These are phyloP conservation scores for Ogataea methanolica DNA, from an alignment of 805 yeast genomes.

Conservation along the genomic window DNA sequence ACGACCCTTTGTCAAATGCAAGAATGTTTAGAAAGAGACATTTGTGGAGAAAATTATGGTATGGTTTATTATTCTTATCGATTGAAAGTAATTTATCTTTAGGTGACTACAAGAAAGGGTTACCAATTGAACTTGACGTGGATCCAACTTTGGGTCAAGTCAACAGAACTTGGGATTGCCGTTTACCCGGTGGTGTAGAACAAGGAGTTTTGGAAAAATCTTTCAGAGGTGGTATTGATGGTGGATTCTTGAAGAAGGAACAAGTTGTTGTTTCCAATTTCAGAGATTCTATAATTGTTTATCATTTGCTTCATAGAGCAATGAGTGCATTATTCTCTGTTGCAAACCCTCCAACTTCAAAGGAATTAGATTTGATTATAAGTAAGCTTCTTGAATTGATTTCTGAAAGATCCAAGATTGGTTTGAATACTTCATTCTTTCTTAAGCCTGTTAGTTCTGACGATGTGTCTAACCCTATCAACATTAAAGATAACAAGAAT, in stretches of 20 bases:
- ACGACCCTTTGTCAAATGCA: conserved; percentile 27
- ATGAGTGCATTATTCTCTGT: conserved; percentile 34
- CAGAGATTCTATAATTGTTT: conserved; percentile 42
- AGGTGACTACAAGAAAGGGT: conserved; percentile 34
- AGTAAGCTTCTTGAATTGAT: conserved; percentile 26
- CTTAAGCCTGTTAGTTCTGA: conserved; percentile 9
- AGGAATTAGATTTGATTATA: conserved; percentile 26
- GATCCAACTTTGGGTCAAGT: conserved; percentile 31
- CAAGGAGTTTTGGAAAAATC: conserved; percentile 32
- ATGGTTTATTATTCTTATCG: conserved; percentile 29
- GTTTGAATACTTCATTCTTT: conserved; percentile 22
- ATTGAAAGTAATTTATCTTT: conserved; percentile 31
- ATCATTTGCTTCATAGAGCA: conserved; percentile 36
- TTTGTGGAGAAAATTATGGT: conserved; percentile 39
- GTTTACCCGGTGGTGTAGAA: conserved; percentile 35
- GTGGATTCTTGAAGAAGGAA: conserved; percentile 31
- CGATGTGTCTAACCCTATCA: conserved; percentile 5
- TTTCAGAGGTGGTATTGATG: conserved; percentile 21
- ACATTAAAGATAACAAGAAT: conserved; percentile 13
- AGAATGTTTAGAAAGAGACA: conserved; percentile 32
- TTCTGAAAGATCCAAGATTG: conserved; percentile 26
- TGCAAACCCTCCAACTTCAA: conserved; percentile 31
- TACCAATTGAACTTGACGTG: conserved; percentile 33
- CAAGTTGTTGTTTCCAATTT: conserved; percentile 44
- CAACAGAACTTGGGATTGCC: conserved; percentile 33